Evolutionary conservation across 768 basidiomycete species (phyloP), one percentile per base, ranked within the genome.

Genomic region (Mycena metata): DNA sequence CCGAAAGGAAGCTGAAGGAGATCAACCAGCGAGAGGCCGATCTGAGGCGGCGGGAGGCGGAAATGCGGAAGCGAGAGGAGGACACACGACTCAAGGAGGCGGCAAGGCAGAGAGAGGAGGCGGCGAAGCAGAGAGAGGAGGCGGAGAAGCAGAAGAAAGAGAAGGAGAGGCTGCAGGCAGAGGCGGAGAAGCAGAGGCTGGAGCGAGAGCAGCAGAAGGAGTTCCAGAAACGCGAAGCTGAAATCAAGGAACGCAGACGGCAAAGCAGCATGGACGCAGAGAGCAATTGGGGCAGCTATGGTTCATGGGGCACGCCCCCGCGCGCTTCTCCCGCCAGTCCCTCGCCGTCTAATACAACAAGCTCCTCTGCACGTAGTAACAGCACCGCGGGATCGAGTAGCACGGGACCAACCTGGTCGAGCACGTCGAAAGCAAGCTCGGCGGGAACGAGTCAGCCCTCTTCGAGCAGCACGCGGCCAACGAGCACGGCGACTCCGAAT

Each of bases 201-300:
- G 67, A 74, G 39, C 67, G 69, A 21, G 70, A 72, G 19, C 68
- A 72, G 51, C 69, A 43, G 55, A 72, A 46, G 19, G 81, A 85
- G 39, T 83, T 79, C 71, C 79, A 78, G 45, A 77, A 77, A 67
- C 79, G 83, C n/a, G 84, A 82, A 49, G 83, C 83, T 46, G 83
- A 84, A 24, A 80, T 83, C 56, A 79, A 72, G 62, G 84, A 87
- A 66, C 82, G 85, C 35, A 84, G 83, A 24, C 79, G 83, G 12
- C 83, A 85, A 51, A 81, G 82, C 58, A 85, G 81, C 63, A 65
- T 75, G n/a, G 80, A 80, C 5, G 57, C 75, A n/a, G 83, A 81
- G n/a, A 73, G 68, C 60, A 68, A 73, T 49, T 82, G 81, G 79
- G 56, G 70, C 9, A 66, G 77, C 2, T 74, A 78, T 4, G 68